A percentile compares a stretch with the other conserved stretches of the same genome.
Evolutionary conservation across 1,284 basidiomycete genomes (phyloP).

Genomic region (Paramarasmius palmivorus): DNA sequence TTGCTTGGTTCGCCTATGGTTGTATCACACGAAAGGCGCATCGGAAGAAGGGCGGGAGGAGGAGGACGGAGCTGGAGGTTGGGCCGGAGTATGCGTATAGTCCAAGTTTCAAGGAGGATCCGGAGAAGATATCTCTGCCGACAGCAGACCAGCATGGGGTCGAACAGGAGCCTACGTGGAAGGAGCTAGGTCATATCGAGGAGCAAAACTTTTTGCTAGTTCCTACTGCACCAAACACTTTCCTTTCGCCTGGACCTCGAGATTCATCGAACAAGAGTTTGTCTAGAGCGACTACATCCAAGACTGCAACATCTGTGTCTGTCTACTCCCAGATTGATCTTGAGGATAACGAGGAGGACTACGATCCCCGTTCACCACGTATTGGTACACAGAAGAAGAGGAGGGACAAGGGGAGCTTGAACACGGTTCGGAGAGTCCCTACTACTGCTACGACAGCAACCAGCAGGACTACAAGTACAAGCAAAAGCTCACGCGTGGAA

Average conservation of each 20-base stretch:
- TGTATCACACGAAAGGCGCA: slow-evolving; percentile 24
- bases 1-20: slow-evolving; percentile 29
- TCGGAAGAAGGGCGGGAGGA: neutral
- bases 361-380: neutral
- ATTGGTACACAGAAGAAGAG: neutral
- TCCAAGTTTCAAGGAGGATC: neutral
- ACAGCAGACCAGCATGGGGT: neutral
- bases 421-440: neutral
- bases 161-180: neutral
- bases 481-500: neutral
- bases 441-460: neutral
- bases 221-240: neutral
- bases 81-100: slow-evolving; percentile 9
- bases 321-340: slow-evolving; percentile 16
- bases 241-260: neutral
- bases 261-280: neutral
- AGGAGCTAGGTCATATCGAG: neutral
- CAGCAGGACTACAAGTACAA: slow-evolving; percentile 3
- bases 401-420: neutral
- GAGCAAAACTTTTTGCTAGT: neutral
- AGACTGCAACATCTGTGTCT: slow-evolving; percentile 15
- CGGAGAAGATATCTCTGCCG: neutral
- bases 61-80: slow-evolving; percentile 11
- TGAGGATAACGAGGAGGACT: slow-evolving; percentile 8
- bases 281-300: slow-evolving; percentile 9